A percentile compares a stretch with the other conserved stretches of the same genome.
Conservation (phyloP, 2,329 filamentous ascomycete genomes). For the Bipolaris bicolor region DNA sequence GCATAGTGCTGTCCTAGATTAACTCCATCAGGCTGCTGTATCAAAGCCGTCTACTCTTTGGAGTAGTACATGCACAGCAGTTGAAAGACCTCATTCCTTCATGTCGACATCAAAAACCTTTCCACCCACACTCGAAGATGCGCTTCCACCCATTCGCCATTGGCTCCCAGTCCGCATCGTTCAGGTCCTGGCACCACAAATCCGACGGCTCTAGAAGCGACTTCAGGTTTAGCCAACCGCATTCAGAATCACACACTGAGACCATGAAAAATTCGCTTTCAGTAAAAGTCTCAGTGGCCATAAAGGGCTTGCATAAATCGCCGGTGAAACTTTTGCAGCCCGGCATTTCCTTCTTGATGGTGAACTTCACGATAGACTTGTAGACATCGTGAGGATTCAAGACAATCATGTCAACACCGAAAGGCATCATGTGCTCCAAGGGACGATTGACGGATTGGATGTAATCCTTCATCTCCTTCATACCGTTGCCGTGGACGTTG, state of each 20-base stretch:
- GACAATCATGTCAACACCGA: constrained; percentile 9
- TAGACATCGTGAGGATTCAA: neutral
- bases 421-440: constrained; percentile 15
- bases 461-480: constrained; percentile 1
- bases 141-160: constrained; percentile 11
- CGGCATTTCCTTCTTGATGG: constrained; percentile 12
- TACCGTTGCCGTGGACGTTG: neutral
- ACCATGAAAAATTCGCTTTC: constrained; percentile 12
- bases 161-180: constrained; percentile 9
- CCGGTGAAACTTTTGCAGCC: constrained; percentile 1
- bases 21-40: too few relatives aligned
- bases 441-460: constrained; percentile 15
- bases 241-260: constrained; percentile 5
- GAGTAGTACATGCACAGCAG: neutral
- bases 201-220: neutral
- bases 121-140: constrained; percentile 10
- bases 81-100: neutral
- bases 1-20: neutral
- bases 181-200: constrained; percentile 19
- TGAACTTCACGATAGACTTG: constrained; percentile 10
- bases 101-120: neutral
- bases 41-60: neutral
- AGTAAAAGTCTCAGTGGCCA: constrained; percentile 15
- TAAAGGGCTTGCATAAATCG: constrained; percentile 10
- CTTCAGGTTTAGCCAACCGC: neutral